Base-by-base conservation (phyloP, 306 rosid genomes). In the Geum urbanum region DNA sequence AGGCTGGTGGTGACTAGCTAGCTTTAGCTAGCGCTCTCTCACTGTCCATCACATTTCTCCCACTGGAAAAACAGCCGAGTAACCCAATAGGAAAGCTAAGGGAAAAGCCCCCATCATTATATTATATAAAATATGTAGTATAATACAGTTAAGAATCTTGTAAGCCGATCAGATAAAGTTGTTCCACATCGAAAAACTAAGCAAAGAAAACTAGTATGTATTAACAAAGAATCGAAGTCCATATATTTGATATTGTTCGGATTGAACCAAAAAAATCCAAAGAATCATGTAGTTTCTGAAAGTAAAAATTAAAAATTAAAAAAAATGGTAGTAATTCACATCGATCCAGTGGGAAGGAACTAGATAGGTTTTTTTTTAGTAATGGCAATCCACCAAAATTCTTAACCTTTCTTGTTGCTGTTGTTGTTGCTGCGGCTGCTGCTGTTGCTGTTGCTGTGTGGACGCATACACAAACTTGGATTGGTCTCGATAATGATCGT, bases 361-460 rank as follows among this genome's bases (percentile, higher is more conserved):
- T 53, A 27, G n/a, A 72, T 32, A 32, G 2, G 5, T 2, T 53
- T 53, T 75, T 72, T 12, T 84, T 86, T 68, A 94, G 92, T 87
- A 85, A 74, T 90, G 98, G 79, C 98, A 94, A 86, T 94, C 97
- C 85, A 94, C 98, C 97, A 90, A 81, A 70, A 70, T 70, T 56
- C 74, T 70, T 70, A 70, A 70, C 64, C 73, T 55, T 55, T 70
- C 73, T 55, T 55, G 65, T 18, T 70, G 64, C 64, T 70, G 66
- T 70, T 80, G 66, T 70, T 80, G 82, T 2, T 76, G 74, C 4
- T 72, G 77, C 2, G 78, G 84, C 0, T 69, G 66, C 0, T 32
- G 74, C 9, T 72, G 77, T 11, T 32, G 74, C 9, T 72, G 77
- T 11, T 74, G 85, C 35, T 76, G 91, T 81, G 87, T 86, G 79